These are phyloP conservation scores for Penicillium sp. DNA, from an alignment of 2,329 filamentous ascomycete genomes.

Conservation along the genomic window DNA sequence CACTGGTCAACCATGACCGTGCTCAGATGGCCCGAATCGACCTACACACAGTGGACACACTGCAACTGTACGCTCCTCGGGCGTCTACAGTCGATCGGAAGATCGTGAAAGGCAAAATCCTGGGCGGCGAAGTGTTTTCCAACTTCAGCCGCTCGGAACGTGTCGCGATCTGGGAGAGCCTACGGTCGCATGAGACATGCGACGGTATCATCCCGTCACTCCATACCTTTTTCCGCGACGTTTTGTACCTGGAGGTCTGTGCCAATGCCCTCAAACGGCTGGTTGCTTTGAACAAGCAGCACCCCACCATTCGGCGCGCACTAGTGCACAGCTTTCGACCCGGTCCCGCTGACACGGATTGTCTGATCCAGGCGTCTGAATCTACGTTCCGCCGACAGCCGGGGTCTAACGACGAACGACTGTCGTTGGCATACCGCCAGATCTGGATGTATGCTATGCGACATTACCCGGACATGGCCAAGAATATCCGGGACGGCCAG, in stretches of 20 bases:
- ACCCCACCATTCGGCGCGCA: not conserved
- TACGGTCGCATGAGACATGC: constrained; percentile 16
- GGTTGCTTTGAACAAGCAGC: not conserved
- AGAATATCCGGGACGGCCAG: not conserved
- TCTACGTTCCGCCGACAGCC: not conserved
- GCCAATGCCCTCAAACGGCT: not conserved
- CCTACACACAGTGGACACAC: constrained; percentile 28
- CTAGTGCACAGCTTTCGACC: constrained; percentile 1
- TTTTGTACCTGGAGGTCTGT: constrained; percentile 1
- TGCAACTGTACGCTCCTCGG: constrained; percentile 33
- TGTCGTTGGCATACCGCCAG: constrained; percentile 14
- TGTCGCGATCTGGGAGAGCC: constrained; percentile 29
- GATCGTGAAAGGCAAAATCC: constrained; percentile 27
- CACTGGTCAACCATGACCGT: constrained; percentile 29
- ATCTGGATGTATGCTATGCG: constrained; percentile 17
- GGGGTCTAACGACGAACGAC: constrained; percentile 1
- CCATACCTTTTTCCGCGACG: constrained; percentile 30
- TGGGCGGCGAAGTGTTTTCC: constrained; percentile 33
- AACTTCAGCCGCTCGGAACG: constrained; percentile 31
- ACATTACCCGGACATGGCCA: constrained; percentile 19
- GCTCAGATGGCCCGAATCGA: not conserved
- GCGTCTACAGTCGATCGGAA: constrained; percentile 20
- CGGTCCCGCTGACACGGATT: not conserved
- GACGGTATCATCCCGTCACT: constrained; percentile 36
- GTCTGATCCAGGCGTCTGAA: constrained; percentile 1